Evolutionary conservation across 306 rosid species (phyloP).

Genomic region (Quercus suber): DNA sequence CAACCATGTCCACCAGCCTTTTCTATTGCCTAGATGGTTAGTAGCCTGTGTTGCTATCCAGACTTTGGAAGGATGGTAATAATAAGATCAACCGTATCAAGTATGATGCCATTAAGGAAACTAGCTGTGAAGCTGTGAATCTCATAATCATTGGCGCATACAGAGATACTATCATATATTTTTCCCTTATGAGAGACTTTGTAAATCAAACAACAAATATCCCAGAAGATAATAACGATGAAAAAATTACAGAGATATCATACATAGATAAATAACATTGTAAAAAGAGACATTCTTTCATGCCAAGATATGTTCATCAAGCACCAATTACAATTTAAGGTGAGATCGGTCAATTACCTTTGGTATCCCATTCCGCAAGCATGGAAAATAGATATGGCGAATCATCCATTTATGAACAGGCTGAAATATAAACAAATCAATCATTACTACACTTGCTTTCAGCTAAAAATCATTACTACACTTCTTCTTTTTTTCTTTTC

Average conservation of each 20-base stretch:
- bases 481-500: not conserved
- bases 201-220: not conserved
- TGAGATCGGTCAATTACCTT: conserved; percentile 52
- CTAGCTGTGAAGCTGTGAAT: too few relatives aligned
- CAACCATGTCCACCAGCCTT: too few relatives aligned
- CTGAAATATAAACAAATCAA: conserved; percentile 39
- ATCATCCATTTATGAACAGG: conserved; percentile 99
- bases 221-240: not conserved
- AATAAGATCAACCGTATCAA: too few relatives aligned
- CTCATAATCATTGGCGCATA: not conserved
- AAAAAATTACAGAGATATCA: not conserved
- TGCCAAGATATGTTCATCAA: not conserved
- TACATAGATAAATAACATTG: not conserved
- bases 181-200: too few relatives aligned
- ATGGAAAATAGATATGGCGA: conserved; percentile 92
- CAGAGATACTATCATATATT: not conserved
- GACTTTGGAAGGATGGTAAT: too few relatives aligned
- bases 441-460: conserved; percentile 18
- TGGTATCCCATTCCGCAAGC: conserved; percentile 72
- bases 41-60: too few relatives aligned
- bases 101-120: too few relatives aligned
- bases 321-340: not conserved
- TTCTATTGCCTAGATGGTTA: too few relatives aligned
- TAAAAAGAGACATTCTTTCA: not conserved
- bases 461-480: conserved; percentile 16